phyloP scores from a whole-genome alignment of 768 basidiomycete genomes.

The Serendipita indica region DNA sequence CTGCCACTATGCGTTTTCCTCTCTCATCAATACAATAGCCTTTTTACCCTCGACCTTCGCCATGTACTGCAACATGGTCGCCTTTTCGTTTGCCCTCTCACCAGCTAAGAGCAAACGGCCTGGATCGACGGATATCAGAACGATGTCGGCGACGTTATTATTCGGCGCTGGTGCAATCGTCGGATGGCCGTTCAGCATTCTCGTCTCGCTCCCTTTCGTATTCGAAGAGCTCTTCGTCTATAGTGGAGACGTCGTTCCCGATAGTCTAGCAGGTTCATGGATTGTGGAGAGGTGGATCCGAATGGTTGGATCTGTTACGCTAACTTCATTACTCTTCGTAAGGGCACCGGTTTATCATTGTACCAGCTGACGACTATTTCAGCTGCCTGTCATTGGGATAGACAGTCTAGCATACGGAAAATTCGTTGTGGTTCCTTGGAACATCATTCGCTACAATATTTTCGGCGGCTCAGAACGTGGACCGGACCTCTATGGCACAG shows the following conservation, averaged over 20 bases:
- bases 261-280: constrained; percentile 37
- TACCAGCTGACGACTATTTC: constrained; percentile 8
- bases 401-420: constrained; percentile 82
- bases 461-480: constrained; percentile 67
- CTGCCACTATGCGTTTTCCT: constrained; percentile 17
- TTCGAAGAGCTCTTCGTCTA: constrained; percentile 76
- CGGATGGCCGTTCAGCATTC: constrained; percentile 94
- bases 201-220: constrained; percentile 76
- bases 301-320: constrained; percentile 36
- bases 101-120: constrained; percentile 19
- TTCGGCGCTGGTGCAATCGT: constrained; percentile 77
- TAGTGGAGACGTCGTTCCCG: constrained; percentile 48
- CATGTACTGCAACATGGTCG: constrained; percentile 77
- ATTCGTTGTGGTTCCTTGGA: constrained; percentile 71
- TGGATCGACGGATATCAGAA: constrained; percentile 40
- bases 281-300: constrained; percentile 43
- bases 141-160: constrained; percentile 46
- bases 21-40: constrained; percentile 39
- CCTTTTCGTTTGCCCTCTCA: constrained; percentile 42
- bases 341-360: constrained; percentile 18
- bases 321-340: constrained; percentile 51
- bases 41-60: constrained; percentile 92
- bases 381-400: constrained; percentile 73
- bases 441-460: constrained; percentile 87
- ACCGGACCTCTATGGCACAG: constrained; percentile 87